Conservation (phyloP, 1,284 basidiomycete genomes). For the Sanghuangporus weigelae region DNA sequence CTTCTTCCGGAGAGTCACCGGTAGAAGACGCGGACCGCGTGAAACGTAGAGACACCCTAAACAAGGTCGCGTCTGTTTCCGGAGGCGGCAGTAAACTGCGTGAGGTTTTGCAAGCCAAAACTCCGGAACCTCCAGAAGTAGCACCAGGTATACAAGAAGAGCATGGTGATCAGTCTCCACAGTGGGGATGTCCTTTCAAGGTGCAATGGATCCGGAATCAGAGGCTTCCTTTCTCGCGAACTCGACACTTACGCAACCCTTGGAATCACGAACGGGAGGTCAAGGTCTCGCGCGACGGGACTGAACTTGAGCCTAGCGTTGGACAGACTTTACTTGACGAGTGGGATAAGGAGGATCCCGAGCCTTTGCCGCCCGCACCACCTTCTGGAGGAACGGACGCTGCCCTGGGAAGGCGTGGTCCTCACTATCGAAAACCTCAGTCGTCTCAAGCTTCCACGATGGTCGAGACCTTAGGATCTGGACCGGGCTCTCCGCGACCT, state of each 20-base stretch:
- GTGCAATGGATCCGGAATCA: slow-evolving; percentile 81
- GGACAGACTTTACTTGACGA: slow-evolving; percentile 72
- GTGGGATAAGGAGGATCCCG: slow-evolving; percentile 45
- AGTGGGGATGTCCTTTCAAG: slow-evolving; percentile 75
- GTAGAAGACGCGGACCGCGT: slow-evolving; percentile 14
- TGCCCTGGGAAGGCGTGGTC: neutral
- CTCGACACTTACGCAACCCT: slow-evolving; percentile 80
- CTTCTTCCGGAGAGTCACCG: neutral
- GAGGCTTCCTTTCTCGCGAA: slow-evolving; percentile 72
- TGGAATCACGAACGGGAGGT: slow-evolving; percentile 92
- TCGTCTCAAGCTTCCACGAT: neutral
- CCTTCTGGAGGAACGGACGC: neutral
- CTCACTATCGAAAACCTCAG: neutral
- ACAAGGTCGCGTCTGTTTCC: neutral
- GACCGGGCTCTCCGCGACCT: neutral
- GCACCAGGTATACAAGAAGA: neutral
- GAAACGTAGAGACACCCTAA: slow-evolving; percentile 11
- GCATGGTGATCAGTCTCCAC: slow-evolving; percentile 9
- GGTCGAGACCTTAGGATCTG: neutral
- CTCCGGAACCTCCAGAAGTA: neutral
- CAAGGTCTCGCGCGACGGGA: slow-evolving; percentile 90
- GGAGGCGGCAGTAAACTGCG: neutral
- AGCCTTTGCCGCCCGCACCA: neutral
- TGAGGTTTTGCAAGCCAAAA: neutral
- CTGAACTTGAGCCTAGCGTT: slow-evolving; percentile 83